Percentiles rank a stretch among this genome's conserved stretches.
phyloP scores from a whole-genome alignment of 2,329 filamentous ascomycete species.

The Plenodomus tracheiphilus region DNA sequence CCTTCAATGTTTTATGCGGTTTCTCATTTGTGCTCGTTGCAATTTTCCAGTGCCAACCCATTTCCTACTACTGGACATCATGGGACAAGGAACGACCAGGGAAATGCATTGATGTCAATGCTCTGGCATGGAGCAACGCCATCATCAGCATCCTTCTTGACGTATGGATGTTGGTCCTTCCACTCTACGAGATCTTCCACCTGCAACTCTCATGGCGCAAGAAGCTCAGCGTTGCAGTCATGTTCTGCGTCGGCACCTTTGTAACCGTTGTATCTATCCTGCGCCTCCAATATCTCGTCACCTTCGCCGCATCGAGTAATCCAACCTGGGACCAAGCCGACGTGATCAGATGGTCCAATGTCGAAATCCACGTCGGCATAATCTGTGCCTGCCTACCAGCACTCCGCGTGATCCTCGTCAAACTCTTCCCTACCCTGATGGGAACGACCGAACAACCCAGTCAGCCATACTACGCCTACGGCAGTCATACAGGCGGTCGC shows the following conservation, averaged over 20 bases:
- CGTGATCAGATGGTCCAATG: conserved; percentile 47
- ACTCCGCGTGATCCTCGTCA: conserved; percentile 46
- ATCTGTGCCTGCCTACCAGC: conserved; percentile 52
- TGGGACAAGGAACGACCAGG: conserved; percentile 33
- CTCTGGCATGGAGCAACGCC: conserved; percentile 38
- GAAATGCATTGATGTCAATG: conserved; percentile 42
- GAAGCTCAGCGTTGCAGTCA: conserved; percentile 42
- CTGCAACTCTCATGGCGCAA: conserved; percentile 41
- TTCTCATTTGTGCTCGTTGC: conserved; percentile 20
- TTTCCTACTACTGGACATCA: conserved; percentile 37
- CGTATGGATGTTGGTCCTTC: conserved; percentile 39
- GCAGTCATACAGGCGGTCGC: conserved; percentile 4
- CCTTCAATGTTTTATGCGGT: conserved; percentile 29
- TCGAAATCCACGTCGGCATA: conserved; percentile 50
- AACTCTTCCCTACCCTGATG: conserved; percentile 42
- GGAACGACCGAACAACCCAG: conserved; percentile 24
- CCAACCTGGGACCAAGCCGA: conserved; percentile 47
- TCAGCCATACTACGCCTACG: conserved; percentile 16
- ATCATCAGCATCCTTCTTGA: conserved; percentile 39
- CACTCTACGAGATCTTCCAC: conserved; percentile 36
- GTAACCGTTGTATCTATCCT: conserved; percentile 51
- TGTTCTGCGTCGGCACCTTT: conserved; percentile 46
- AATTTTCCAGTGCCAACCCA: conserved; percentile 40
- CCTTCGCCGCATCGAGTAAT: conserved; percentile 49
- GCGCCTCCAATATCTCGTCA: conserved; percentile 49